Evolutionary conservation across 108 stramenopile genomes (phyloP).

Genomic region (Nitzschia inconspicua): DNA sequence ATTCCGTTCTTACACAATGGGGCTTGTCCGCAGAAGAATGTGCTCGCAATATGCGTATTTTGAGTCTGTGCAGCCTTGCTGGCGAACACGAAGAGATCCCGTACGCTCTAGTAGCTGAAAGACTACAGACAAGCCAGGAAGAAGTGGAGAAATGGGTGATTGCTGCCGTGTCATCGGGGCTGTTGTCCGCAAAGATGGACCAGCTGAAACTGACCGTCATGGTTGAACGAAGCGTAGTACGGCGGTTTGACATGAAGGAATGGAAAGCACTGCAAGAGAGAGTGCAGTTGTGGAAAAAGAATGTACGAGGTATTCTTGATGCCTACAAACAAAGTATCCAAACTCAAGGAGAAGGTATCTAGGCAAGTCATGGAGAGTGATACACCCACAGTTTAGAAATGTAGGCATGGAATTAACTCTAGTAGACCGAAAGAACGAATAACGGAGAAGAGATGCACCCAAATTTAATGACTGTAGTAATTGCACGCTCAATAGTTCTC

Average conservation of each 20-base stretch:
- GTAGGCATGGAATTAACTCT: too few species aligned
- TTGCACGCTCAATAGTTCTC: too few species aligned
- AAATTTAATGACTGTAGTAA: too few species aligned
- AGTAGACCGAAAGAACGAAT: too few species aligned
- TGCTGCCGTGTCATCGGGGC: constrained; percentile 69
- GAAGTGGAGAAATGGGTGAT: constrained; percentile 87
- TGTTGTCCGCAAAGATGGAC: constrained; percentile 88
- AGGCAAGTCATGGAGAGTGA: too few species aligned
- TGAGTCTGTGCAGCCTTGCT: constrained; percentile 68
- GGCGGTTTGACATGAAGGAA: constrained; percentile 77
- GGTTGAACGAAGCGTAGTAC: constrained; percentile 77
- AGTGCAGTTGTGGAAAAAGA: constrained; percentile 61
- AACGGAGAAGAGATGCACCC: too few species aligned
- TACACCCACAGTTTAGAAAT: too few species aligned
- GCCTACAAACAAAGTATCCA: constrained; percentile 31
- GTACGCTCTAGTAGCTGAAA: constrained; percentile 65
- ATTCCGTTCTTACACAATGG: constrained; percentile 48
- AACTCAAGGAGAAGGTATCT: too few species aligned
- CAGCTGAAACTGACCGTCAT: constrained; percentile 75
- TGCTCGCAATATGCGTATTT: constrained; percentile 71
- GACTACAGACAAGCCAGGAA: constrained; percentile 52
- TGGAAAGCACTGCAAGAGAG: constrained; percentile 73
- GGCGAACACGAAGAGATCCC: constrained; percentile 69
- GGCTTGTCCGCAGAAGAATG: constrained; percentile 55
- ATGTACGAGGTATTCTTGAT: constrained; percentile 52